A percentile compares a stretch with the other conserved stretches of the same genome.
Conservation (phyloP, 164 flowering plant species). For the Brasenia schreberi region DNA sequence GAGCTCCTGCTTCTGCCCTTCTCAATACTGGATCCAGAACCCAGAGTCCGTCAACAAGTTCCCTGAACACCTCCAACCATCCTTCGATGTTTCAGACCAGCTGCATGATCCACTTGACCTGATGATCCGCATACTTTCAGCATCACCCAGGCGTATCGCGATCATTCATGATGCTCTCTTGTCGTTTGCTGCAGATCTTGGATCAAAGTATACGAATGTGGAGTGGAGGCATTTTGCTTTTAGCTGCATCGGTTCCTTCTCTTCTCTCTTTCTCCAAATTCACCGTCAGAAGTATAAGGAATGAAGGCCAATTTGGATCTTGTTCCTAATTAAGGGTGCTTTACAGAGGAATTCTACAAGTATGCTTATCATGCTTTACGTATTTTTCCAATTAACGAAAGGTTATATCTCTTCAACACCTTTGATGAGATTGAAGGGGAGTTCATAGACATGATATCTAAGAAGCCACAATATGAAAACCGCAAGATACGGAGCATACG, state of each 20-base stretch:
- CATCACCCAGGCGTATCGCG: constrained; percentile 20
- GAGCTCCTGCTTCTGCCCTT: constrained; percentile 24
- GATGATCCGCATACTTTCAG: constrained; percentile 19
- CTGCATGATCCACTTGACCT: constrained; percentile 23
- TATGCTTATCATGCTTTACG: not conserved
- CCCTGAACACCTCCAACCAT: constrained; percentile 32
- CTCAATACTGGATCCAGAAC: constrained; percentile 32
- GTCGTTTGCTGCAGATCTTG: constrained; percentile 28
- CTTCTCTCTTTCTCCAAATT: not conserved
- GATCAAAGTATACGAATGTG: constrained; percentile 16
- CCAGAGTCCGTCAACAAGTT: constrained; percentile 18
- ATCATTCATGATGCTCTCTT: constrained; percentile 31
- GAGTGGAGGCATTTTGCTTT: constrained; percentile 39
- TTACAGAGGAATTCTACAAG: not conserved
- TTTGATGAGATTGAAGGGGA: constrained; percentile 26
- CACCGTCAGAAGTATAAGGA: not conserved
- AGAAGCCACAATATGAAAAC: constrained; percentile 8
- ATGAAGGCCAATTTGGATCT: not conserved
- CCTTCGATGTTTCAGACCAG: constrained; percentile 14
- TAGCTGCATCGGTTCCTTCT: constrained; percentile 23
- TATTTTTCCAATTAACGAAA: constrained; percentile 8
- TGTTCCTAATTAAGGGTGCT: not conserved
- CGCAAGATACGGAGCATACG: constrained; percentile 54
- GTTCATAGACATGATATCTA: constrained; percentile 19
- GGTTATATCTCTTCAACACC: constrained; percentile 36